Conservation (phyloP, 148 eudicot genomes). For the Agrostemma githago region DNA sequence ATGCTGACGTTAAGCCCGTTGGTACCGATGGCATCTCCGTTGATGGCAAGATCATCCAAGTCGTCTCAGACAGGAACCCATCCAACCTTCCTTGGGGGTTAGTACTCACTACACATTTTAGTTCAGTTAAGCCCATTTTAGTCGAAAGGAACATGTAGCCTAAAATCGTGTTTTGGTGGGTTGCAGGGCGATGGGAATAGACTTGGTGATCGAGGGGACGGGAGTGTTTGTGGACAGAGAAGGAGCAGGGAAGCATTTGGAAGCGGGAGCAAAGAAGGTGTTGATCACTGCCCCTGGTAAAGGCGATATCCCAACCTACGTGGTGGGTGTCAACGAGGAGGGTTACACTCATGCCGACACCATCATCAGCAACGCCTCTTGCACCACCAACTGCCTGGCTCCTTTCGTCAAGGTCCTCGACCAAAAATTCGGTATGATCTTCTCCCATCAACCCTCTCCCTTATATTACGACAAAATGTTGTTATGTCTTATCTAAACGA, state of each 20-base stretch:
- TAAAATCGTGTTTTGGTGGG: not conserved
- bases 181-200: conserved; percentile 71
- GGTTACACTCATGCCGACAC: conserved; percentile 45
- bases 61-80: conserved; percentile 87
- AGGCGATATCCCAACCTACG: conserved; percentile 96
- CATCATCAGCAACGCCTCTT: conserved; percentile 95
- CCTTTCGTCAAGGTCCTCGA: conserved; percentile 98
- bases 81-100: conserved; percentile 86
- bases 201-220: conserved; percentile 93
- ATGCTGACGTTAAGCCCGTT: conserved; percentile 84
- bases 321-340: conserved; percentile 84
- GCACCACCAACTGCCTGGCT: conserved; percentile 97
- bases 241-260: conserved; percentile 90
- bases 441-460: no score
- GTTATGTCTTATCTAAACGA: no score
- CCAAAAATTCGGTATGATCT: conserved; percentile 66
- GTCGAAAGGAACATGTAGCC: not conserved
- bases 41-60: conserved; percentile 87
- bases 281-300: conserved; percentile 95
- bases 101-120: not conserved
- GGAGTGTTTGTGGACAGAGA: conserved; percentile 99
- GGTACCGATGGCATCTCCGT: conserved; percentile 78
- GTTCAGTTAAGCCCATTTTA: no score
- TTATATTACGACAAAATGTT: no score
- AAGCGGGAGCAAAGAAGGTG: conserved; percentile 95